These are phyloP conservation scores for Plasmodium inui DNA, from an alignment of 169 alveolate genomes.

Conservation along the genomic window DNA sequence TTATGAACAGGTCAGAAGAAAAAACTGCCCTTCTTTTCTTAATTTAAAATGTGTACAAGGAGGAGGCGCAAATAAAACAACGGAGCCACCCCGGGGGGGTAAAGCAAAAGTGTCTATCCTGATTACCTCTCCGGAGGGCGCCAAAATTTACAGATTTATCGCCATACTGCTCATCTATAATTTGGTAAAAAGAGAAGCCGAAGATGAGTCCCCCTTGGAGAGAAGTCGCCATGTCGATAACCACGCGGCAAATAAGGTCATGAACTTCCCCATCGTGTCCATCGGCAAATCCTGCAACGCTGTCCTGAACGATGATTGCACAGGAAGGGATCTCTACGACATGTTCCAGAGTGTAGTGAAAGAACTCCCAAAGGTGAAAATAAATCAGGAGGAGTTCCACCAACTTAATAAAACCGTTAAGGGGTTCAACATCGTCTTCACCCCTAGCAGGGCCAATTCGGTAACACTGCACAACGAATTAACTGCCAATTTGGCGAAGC, in stretches of 20 bases:
- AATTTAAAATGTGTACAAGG: neutral
- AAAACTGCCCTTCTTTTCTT: neutral
- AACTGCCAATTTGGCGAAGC: neutral
- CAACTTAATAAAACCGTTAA: constrained; percentile 22
- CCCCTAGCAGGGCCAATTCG: constrained; percentile 49
- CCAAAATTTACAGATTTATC: constrained; percentile 45
- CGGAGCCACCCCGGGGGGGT: neutral
- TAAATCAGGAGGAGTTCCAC: neutral
- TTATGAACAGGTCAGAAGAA: neutral
- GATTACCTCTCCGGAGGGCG: constrained; percentile 68
- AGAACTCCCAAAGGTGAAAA: neutral
- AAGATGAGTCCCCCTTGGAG: neutral
- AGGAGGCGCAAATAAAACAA: neutral
- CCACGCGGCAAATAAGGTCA: neutral
- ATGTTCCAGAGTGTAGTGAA: neutral
- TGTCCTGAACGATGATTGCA: constrained; percentile 6
- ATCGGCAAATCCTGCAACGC: constrained; percentile 36
- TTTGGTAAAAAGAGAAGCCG: neutral
- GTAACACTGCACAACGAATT: constrained; percentile 27
- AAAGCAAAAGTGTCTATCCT: constrained; percentile 12
- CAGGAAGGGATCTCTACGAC: constrained; percentile 2
- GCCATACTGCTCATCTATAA: constrained; percentile 19
- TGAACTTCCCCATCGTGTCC: constrained; percentile 31
- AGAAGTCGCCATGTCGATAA: neutral
- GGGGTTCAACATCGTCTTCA: constrained; percentile 24